Conservation (phyloP, 768 basidiomycete species). For the Chiua virens region DNA sequence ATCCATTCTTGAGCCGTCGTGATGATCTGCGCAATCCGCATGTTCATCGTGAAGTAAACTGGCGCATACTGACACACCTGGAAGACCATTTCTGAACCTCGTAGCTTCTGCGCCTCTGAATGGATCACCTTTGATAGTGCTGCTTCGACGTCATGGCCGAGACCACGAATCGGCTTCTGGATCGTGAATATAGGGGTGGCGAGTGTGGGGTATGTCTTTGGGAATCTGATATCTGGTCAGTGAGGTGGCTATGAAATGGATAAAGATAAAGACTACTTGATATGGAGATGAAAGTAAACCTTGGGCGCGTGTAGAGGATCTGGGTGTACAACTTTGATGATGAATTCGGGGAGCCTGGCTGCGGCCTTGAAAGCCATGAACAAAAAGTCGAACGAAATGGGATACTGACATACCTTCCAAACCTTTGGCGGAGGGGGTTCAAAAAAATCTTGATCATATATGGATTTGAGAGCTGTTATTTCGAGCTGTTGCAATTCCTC, state of each 20-base stretch:
- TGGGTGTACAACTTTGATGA: slow-evolving; percentile 69
- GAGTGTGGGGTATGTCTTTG: slow-evolving; percentile 78
- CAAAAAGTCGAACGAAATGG: slow-evolving; percentile 7
- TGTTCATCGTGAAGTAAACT: slow-evolving; percentile 1
- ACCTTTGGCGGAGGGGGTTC: slow-evolving; percentile 73
- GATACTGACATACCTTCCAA: slow-evolving; percentile 62
- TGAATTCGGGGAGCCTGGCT: slow-evolving; percentile 69
- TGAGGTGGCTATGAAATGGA: not conserved
- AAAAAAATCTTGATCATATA: slow-evolving; percentile 77
- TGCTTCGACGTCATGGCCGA: slow-evolving; percentile 55
- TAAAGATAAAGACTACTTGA: slow-evolving; percentile 50
- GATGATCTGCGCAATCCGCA: slow-evolving; percentile 50
- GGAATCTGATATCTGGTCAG: slow-evolving; percentile 49
- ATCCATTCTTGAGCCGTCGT: slow-evolving; percentile 75
- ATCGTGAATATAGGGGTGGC: slow-evolving; percentile 68
- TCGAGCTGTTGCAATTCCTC: slow-evolving; percentile 69
- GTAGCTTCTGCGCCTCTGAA: slow-evolving; percentile 59
- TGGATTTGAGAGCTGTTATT: slow-evolving; percentile 77
- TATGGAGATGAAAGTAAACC: slow-evolving; percentile 65
- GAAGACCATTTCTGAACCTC: slow-evolving; percentile 78
- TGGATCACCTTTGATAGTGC: slow-evolving; percentile 61
- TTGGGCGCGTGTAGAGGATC: slow-evolving; percentile 54
- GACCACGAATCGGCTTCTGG: slow-evolving; percentile 60
- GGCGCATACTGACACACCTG: slow-evolving; percentile 44
- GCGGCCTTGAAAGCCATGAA: slow-evolving; percentile 50